Percentiles rank a stretch among this genome's conserved stretches.
Conservation (phyloP, 2,329 filamentous ascomycete genomes). For the Penicillium sp. region DNA sequence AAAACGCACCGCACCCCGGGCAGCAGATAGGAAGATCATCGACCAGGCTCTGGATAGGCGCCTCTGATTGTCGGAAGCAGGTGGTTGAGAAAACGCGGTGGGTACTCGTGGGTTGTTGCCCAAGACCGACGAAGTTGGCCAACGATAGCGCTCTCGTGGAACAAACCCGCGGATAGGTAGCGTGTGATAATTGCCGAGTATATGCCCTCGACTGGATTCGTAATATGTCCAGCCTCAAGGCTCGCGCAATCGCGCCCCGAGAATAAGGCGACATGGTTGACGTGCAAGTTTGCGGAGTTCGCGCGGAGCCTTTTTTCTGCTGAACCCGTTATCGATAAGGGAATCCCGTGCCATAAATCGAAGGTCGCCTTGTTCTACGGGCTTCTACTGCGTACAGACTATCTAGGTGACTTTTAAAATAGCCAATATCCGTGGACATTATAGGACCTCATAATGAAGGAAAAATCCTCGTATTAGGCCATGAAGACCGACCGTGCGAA, state of each 20-base stretch:
- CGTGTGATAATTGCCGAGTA: background rate
- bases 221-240: constrained; percentile 7
- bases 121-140: background rate
- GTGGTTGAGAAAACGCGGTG: constrained; percentile 21
- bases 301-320: constrained; percentile 20
- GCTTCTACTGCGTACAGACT: background rate
- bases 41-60: constrained; percentile 9
- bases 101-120: constrained; percentile 1
- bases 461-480: background rate
- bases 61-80: constrained; percentile 4
- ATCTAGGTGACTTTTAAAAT: no score
- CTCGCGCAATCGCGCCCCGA: constrained; percentile 22
- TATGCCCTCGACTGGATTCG: background rate
- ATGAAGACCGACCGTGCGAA: background rate
- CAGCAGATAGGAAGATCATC: constrained; percentile 49
- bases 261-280: constrained; percentile 27
- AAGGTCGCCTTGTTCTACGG: background rate
- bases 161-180: background rate
- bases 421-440: background rate
- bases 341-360: constrained; percentile 17
- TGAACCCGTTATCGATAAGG: constrained; percentile 20
- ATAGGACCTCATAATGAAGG: background rate
- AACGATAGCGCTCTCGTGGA: background rate
- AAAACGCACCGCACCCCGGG: constrained; percentile 59
- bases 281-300: constrained; percentile 12